Base-by-base conservation (phyloP, 805 yeast species). In the Barnettozyma californica region DNA sequence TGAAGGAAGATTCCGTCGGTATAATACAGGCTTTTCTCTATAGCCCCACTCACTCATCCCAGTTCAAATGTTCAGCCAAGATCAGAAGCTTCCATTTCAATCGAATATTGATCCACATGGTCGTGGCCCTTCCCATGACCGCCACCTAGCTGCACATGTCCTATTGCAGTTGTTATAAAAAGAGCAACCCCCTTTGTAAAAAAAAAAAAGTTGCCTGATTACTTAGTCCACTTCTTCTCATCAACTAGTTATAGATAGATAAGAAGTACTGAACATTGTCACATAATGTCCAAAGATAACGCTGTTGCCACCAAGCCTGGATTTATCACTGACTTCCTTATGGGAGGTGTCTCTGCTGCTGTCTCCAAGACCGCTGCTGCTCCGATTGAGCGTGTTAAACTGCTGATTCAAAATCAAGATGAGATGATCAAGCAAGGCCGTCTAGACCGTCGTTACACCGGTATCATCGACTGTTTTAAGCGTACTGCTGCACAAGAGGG, bases 311-410 rank as follows among this genome's bases (percentile, higher is more conserved):
- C 41, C 34, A 23, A 40, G 33, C 23, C 43, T 6, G 20, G 26
- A 20, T 79, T 79, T 71, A 64, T 73, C 63, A 64, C 76, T 67
- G 86, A 83, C 71, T 87, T 87, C 81, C 67, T 87, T 75, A 89
- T 91, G 97, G 97, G 97, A 76, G 97, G 97, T 89, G 94, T 90
- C 64, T 89, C 97, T 75, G 96, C 96, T 76, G 96, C 96, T 66
- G 91, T 90, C 75, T 85, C 96, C 62, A 90, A 90, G 83, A 89
- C 97, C 55, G 97, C 95, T 59, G 96, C 96, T 67, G 95, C 96
- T 66, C 96, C 96, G 73, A 89, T 89, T 70, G 96, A 89, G 79
- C 84, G 97, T 80, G 96, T 90, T 70, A 90, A 90, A 80, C 80
- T 90, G 66, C 82, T 90, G 75, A 88, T 90, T 73, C 97, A 90